Base-by-base conservation (phyloP, 306 rosid species). In the Vigna trinervia region DNA sequence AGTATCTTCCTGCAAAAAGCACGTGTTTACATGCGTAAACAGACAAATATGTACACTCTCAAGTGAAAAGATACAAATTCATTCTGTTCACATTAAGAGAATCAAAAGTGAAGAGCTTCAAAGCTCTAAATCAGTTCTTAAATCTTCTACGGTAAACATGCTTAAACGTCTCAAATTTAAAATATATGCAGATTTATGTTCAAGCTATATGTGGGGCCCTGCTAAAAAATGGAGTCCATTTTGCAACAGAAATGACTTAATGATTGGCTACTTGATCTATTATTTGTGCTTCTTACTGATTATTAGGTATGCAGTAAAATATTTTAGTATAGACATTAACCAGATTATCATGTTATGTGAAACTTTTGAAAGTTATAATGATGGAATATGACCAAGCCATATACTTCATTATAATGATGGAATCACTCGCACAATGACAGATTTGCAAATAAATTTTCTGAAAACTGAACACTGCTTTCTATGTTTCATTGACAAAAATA, bases 91-190 rank as follows among this genome's bases (percentile, higher is more conserved):
- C 3, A 17, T 1, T 17, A 8, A 63, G n/a, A 17, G 13, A 63
- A 50, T 36, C 69, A 63, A 63, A 63, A 38, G 69, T 8, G n/a
- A 63, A 63, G 30, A 63, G 28, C 28, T 63, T 17, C 15, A 38
- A 63, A 36, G 69, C 15, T 63, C 50, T 9, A 63, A 63, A 62
- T 62, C 28, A 63, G 30, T 63, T 63, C 28, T n/a, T 13, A 17
- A 38, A 13, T 63, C 26, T 63, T 36, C 14, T 36, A 17, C 36
- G 48, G 48, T 8, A 9, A 13, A 36, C 8, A 34, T 12, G 8
- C 28, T 63, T n/a, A 8, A 63, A 62, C 5, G n/a, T 36, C 46
- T 63, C 48, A 36, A 63, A 63, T 36, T 34, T 30, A n/a, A 63
- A 36, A 38, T 38, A 10, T 63, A 15, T 34, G 26, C 41, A 28